Conservation (phyloP, 148 eudicot genomes). For the Fagopyrum esculentum region DNA sequence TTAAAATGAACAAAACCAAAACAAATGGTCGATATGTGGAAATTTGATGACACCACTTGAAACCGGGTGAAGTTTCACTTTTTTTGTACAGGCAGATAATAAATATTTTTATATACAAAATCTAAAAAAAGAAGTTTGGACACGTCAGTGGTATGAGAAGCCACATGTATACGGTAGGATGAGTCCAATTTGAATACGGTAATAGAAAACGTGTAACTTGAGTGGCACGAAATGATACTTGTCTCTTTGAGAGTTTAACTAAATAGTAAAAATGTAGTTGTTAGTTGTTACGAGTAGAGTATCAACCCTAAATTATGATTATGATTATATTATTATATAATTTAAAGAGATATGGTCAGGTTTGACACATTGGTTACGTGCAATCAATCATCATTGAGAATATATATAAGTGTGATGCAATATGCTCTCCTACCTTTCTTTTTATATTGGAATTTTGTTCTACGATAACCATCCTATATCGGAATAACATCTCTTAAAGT, state of each 20-base stretch:
- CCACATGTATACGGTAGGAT: too few relatives aligned
- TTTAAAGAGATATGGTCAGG: neutral
- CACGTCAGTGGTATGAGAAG: too few relatives aligned
- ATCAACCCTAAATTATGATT: neutral
- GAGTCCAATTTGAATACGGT: too few relatives aligned
- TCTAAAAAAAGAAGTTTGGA: too few relatives aligned
- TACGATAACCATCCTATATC: neutral
- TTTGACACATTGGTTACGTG: neutral
- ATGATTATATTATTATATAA: neutral
- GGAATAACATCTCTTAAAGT: neutral
- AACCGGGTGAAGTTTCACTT: too few relatives aligned
- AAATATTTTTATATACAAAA: too few relatives aligned
- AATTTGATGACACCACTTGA: too few relatives aligned
- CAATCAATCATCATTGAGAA: neutral
- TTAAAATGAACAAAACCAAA: too few relatives aligned
- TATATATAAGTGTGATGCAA: neutral
- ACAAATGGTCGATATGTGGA: too few relatives aligned
- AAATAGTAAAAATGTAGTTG: neutral
- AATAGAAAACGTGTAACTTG: neutral
- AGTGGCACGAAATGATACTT: neutral
- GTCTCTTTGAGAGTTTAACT: neutral
- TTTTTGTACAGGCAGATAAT: too few relatives aligned
- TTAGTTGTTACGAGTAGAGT: neutral
- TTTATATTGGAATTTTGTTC: neutral
- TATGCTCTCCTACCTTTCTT: neutral